Evolutionary conservation across 1,284 basidiomycete species (phyloP), one percentile per base, ranked within the genome.

Genomic region (Fereydounia khargensis): DNA sequence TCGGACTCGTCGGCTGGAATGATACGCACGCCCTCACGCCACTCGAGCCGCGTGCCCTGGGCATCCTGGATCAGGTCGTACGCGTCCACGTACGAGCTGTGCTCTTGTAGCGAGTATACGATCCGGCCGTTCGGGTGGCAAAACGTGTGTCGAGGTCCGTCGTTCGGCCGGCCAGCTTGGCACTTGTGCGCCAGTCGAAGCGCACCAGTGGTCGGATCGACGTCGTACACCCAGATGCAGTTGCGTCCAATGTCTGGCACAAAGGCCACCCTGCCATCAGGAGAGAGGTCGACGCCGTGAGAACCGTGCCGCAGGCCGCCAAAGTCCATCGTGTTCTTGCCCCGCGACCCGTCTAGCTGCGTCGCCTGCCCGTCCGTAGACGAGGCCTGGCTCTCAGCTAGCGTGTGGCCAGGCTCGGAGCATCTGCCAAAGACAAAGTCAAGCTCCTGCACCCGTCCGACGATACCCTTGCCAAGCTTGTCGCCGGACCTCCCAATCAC

Each of bases 131-230:
- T 66, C 11, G 74, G 75, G 48, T 77, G 77, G 4, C 77, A 77
- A 59, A 75, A 73, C n/a, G 70, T 76, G 47, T 78, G 77, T 5
- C 77, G 63, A 8, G 77, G 77, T 0, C 76, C 77, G 43, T 78
- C 77, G 52, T 75, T 68, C 8, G 63, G 43, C 17, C 77, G 69
- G 8, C 70, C 73, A 6, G 77, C 74, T 32, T 74, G 47, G 44
- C 65, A 72, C 61, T 78, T 77, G 19, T 70, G 67, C 8, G 68
- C 71, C 21, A 72, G 54, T 13, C 51, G 62, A 7, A 77, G 61
- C 1, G 52, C 43, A 13, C 74, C 45, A 41, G 69, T 49, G 23
- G 27, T 28, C 0, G 45, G 47, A 43, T 70, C 65, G 17, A 78
- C 72, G 24, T 67, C 52, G 60, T 77, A 77, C 6, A 75, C 63